Percentiles rank a stretch among this genome's conserved stretches.
phyloP scores from a whole-genome alignment of 1,139 yeast genomes.

The Blastobotrys petasosporus region DNA sequence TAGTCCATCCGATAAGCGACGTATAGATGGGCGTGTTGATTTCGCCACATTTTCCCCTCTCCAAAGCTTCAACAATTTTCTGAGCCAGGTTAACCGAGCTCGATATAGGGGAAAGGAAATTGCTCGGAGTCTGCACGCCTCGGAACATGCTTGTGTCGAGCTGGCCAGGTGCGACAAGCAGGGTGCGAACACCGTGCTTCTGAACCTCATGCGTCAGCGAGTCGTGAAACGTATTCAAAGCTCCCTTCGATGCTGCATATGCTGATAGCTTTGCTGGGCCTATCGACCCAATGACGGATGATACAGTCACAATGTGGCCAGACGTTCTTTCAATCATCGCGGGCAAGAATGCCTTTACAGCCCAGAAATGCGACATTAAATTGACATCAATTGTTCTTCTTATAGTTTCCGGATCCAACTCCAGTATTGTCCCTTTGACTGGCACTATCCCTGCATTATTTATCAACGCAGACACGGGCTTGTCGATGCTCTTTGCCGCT shows the following conservation, averaged over 20 bases:
- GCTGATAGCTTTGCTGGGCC: slow-evolving; percentile 65
- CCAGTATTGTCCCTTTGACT: slow-evolving; percentile 37
- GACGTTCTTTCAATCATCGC: slow-evolving; percentile 25
- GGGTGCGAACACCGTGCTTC: slow-evolving; percentile 52
- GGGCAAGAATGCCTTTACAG: slow-evolving; percentile 42
- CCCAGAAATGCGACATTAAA: slow-evolving; percentile 48
- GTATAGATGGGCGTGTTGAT: slow-evolving; percentile 69
- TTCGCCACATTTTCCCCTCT: slow-evolving; percentile 59
- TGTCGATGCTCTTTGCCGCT: slow-evolving; percentile 30
- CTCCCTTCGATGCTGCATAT: slow-evolving; percentile 84
- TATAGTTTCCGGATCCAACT: slow-evolving; percentile 30
- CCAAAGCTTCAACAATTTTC: slow-evolving; percentile 48
- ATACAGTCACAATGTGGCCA: slow-evolving; percentile 55
- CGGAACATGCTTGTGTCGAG: slow-evolving; percentile 61
- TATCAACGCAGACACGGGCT: slow-evolving; percentile 46
- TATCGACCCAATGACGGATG: slow-evolving; percentile 57
- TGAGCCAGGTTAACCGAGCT: slow-evolving; percentile 58
- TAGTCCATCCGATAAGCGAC: slow-evolving; percentile 55
- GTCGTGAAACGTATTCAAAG: slow-evolving; percentile 72
- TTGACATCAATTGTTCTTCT: slow-evolving; percentile 47
- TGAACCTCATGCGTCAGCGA: slow-evolving; percentile 60
- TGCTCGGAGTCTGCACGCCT: slow-evolving; percentile 63
- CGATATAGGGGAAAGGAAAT: slow-evolving; percentile 69
- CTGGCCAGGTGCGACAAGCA: slow-evolving; percentile 81
- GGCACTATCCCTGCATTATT: slow-evolving; percentile 75